Evolutionary conservation across 1,139 yeast genomes (phyloP), one percentile per base, ranked within the genome.

Genomic region (Pichia sp.): DNA sequence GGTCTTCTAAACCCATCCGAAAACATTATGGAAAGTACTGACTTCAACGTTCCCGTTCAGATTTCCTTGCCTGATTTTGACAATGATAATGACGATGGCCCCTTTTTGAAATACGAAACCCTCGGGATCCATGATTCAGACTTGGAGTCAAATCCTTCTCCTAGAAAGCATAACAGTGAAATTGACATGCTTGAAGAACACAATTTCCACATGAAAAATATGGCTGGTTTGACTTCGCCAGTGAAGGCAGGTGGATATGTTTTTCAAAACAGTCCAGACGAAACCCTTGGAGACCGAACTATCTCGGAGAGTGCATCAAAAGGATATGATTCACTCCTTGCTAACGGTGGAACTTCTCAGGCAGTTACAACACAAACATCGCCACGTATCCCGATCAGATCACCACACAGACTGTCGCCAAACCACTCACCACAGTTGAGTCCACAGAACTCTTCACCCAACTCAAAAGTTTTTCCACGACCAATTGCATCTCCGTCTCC

Each of bases 71-170:
- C 44, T n/a, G 35, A 45, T 16, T 36, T 43, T 16, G 48, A 45
- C 26, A 28, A 26, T n/a, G 48, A 43, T 8, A 43, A 40, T 27
- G 39, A 38, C 2, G 23, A 16, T 16, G 23, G 23, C 23, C 23
- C 23, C 23, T 47, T 45, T 31, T 26, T 45, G 31, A 26, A 37
- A 23, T 47, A 38, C 31, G 50, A 47, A 10, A 38, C 47, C 6
- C 26, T 47, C 5, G 43, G 38, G 2, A 33, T 46, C 4, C 7
- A 34, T 7, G 46, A 46, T 11, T 26, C 35, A 4, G 42, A 43
- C 33, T 9, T 38, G 6, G 3, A 35, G 6, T 29, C 43, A 34
- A 23, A 23, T 6, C 23, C 33, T 33, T 23, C 33, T 3, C 27
- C 29, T 4, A 16, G 23, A 16, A 16, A 16, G 23, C 5, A 23